Evolutionary conservation across 1,284 basidiomycete genomes (phyloP), one percentile per base, ranked within the genome.

Genomic region (Cystobasidium slooffiae): DNA sequence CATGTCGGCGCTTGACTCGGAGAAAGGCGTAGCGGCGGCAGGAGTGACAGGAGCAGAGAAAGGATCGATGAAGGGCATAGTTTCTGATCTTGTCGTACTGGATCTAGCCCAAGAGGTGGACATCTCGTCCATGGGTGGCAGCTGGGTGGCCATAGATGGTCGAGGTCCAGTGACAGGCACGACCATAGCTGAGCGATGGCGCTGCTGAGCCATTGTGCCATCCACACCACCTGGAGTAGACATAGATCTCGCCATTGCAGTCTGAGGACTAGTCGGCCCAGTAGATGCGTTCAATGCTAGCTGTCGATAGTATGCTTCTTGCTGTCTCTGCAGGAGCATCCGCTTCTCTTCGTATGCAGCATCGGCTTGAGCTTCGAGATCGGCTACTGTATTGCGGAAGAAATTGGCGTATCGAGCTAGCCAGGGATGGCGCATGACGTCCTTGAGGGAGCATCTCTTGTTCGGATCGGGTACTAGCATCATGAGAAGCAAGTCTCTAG

Each of bases 391-490:
- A 77, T 87, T 88, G 39, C 87, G 85, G 83, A 97, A 96, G 14
- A 87, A 81, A 55, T 86, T 83, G 0, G 85, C 85, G 77, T 91
- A 91, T 1, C 87, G 85, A 0, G 84, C 84, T n/a, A 96, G 85
- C 94, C 94, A 97, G 4, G 87, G 86, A 81, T 96, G 94, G 14
- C 82, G 84, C 90, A 94, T 94, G 78, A 97, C 90, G 2, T 86
- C 84, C 10, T 85, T 84, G 52, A 96, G 85, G 76, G 88, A 88
- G 53, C 91, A 90, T 66, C 94, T 89, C 56, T 87, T 87, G 22
- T 86, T 84, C 1, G 91, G 89, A 82, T 93, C 88, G 64, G 89
- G 92, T 1, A 96, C 92, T 49, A 97, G 89, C 94, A 97, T 97
- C 81, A 89, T 87, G 62, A 88, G 85, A 10, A 91, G 84, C 14